Evolutionary conservation across 2,329 filamentous ascomycete species (phyloP).

Genomic region (Ophiostoma novo-ulmi): DNA sequence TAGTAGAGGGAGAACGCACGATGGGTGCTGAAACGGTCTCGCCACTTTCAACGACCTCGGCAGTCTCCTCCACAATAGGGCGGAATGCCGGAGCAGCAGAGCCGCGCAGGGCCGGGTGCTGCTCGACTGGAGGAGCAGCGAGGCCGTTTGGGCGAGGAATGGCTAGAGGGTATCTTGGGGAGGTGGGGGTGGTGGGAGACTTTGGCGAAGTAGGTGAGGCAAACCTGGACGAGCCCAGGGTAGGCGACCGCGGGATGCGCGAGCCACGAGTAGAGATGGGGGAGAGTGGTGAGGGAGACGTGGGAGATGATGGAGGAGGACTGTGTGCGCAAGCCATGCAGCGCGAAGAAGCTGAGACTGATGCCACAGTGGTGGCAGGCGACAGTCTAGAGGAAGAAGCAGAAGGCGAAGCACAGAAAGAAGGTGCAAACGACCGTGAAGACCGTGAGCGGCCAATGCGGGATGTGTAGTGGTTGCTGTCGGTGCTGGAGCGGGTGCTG

Average conservation of each 20-base stretch:
- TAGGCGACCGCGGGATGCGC: slow-evolving; percentile 2
- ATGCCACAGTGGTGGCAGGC: background rate
- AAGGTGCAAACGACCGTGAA: background rate
- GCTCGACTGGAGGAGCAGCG: slow-evolving; percentile 41
- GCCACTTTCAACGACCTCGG: slow-evolving; percentile 28
- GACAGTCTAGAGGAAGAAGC: slow-evolving; percentile 1
- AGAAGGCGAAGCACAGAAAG: background rate
- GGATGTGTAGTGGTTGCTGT: slow-evolving; percentile 29
- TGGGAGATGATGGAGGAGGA: background rate
- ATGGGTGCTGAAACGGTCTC: background rate
- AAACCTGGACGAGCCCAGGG: background rate
- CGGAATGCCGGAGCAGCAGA: slow-evolving; percentile 33
- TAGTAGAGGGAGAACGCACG: background rate
- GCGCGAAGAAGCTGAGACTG: background rate
- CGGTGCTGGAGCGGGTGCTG: slow-evolving; percentile 29
- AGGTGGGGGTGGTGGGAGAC: background rate
- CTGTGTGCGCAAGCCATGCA: background rate
- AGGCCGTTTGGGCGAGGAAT: slow-evolving; percentile 37
- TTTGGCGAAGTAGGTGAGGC: background rate
- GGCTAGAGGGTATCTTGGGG: slow-evolving; percentile 30
- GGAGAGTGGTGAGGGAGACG: background rate
- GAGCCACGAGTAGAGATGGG: background rate
- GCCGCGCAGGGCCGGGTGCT: slow-evolving; percentile 49
- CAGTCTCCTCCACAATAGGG: slow-evolving; percentile 34
- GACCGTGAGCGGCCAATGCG: slow-evolving; percentile 14